Conservation (phyloP, 345 rosid species). For the Pistacia atlantica region DNA sequence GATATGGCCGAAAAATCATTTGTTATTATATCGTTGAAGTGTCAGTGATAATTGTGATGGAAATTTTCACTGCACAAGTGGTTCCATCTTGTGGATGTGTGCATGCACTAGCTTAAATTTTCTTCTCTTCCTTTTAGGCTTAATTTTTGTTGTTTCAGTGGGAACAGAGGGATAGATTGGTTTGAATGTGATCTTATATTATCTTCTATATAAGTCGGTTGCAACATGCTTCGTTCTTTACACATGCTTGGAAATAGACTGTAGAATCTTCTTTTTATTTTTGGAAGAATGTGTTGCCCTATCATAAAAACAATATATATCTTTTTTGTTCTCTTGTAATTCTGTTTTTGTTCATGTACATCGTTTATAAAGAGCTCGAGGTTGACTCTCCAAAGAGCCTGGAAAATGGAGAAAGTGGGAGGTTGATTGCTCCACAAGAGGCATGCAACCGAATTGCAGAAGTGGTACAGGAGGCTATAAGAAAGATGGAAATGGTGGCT, state of each 20-base stretch:
- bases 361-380: slow-evolving; percentile 64
- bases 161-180: not conserved
- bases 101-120: not conserved
- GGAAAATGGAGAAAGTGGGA: slow-evolving; percentile 80
- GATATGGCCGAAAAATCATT: not conserved
- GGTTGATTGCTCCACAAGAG: slow-evolving; percentile 88
- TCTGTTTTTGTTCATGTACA: not conserved
- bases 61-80: not conserved
- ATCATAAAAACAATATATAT: not conserved
- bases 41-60: not conserved
- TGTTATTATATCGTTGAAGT: not conserved
- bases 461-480: slow-evolving; percentile 89
- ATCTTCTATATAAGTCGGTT: not conserved
- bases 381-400: slow-evolving; percentile 81
- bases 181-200: not conserved
- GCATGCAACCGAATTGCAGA: slow-evolving; percentile 96
- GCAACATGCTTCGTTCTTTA: not conserved
- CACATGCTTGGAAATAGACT: not conserved
- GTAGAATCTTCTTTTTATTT: not conserved
- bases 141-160: not conserved
- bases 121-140: not conserved
- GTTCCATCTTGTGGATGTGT: not conserved
- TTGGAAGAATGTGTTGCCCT: slow-evolving; percentile 2
- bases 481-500: slow-evolving; percentile 98
- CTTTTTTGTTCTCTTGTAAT: not conserved